Conservation (phyloP, 192 early-diverging fungal genomes). For the Pilaira anomala region DNA sequence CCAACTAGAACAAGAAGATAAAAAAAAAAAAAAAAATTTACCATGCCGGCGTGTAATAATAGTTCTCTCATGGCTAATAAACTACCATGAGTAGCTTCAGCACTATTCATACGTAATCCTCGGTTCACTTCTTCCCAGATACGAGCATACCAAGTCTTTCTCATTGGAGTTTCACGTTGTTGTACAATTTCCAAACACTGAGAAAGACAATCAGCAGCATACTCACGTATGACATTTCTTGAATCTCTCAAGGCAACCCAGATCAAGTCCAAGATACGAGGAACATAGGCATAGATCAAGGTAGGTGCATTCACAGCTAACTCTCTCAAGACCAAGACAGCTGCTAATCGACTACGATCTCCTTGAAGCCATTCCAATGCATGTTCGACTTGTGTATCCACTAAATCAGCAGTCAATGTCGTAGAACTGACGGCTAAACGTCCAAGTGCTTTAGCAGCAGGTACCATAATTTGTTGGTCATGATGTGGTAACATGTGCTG, state of each 20-base stretch:
- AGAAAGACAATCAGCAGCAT: conserved; percentile 76
- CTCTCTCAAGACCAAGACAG: conserved; percentile 74
- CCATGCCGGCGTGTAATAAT: conserved; percentile 76
- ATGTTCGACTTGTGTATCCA: conserved; percentile 79
- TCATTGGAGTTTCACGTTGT: conserved; percentile 66
- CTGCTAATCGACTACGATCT: conserved; percentile 74
- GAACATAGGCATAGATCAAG: conserved; percentile 77
- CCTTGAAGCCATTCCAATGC: conserved; percentile 85
- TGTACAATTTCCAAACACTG: conserved; percentile 76
- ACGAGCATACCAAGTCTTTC: conserved; percentile 66
- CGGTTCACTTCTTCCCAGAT: conserved; percentile 82
- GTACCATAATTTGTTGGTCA: conserved; percentile 69
- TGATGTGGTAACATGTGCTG: conserved; percentile 69
- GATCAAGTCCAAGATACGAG: conserved; percentile 78
- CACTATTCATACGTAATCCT: conserved; percentile 62
- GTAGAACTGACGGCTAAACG: conserved; percentile 60
- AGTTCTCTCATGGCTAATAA: conserved; percentile 80
- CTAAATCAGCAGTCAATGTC: conserved; percentile 76
- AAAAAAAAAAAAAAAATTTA: conserved; percentile 22
- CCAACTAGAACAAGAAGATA: not conserved
- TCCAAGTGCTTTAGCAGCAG: conserved; percentile 74
- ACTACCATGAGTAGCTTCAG: conserved; percentile 84
- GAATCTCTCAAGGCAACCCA: conserved; percentile 83
- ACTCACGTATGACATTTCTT: conserved; percentile 73
- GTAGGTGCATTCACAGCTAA: conserved; percentile 76